These are phyloP conservation scores for Yamadazyma membranifaciens DNA, from an alignment of 1,139 yeast species.

Conservation along the genomic window DNA sequence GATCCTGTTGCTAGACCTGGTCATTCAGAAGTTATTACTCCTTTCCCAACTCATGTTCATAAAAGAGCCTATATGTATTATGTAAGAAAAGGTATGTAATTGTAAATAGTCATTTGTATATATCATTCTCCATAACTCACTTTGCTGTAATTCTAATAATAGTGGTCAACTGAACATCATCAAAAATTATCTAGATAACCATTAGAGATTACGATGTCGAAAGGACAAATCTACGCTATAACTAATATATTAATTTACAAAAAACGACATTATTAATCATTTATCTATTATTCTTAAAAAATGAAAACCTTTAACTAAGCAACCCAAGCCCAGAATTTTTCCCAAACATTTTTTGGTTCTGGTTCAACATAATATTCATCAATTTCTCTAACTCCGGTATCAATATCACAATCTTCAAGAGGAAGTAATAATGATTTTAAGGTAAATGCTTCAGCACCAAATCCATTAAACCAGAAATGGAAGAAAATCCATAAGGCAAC, in stretches of 20 bases:
- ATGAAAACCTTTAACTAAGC: constrained; percentile 3
- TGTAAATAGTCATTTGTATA: constrained; percentile 4
- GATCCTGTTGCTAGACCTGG: constrained; percentile 98
- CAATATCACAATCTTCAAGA: constrained; percentile 59
- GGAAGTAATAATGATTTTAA: constrained; percentile 37
- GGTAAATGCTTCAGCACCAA: constrained; percentile 30
- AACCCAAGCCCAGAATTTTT: constrained; percentile 45
- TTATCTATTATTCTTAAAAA: too few species aligned
- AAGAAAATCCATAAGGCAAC: constrained; percentile 49
- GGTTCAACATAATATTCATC: constrained; percentile 56
- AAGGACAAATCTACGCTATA: too few species aligned
- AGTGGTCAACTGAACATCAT: too few species aligned
- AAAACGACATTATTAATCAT: too few species aligned
- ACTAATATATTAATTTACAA: too few species aligned
- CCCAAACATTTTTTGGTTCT: constrained; percentile 51
- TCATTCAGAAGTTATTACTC: constrained; percentile 91
- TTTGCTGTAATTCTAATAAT: too few species aligned
- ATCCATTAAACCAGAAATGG: constrained; percentile 49
- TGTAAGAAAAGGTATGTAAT: constrained; percentile 69
- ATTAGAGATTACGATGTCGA: too few species aligned
- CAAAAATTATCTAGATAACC: too few species aligned
- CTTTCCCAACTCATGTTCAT: constrained; percentile 79
- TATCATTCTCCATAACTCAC: too few species aligned
- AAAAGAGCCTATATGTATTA: constrained; percentile 97
- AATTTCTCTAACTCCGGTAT: constrained; percentile 56